Evolutionary conservation across 176 grass and related monocot genomes (phyloP).

Genomic region (Cenchrus americanus): DNA sequence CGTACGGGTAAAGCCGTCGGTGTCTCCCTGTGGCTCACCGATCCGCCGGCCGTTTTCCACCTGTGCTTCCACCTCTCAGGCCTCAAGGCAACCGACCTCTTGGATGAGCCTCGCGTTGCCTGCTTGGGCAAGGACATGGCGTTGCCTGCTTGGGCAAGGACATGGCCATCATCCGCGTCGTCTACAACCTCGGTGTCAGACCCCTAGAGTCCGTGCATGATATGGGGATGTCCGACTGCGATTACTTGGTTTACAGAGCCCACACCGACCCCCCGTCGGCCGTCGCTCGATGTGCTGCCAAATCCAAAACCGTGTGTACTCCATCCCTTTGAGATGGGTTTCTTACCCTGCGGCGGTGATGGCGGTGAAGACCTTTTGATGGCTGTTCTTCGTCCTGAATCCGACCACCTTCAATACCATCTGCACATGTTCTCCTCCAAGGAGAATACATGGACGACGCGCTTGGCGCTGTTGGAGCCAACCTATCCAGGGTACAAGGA

Average conservation of each 20-base stretch:
- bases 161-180: neutral
- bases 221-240: neutral
- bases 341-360: neutral
- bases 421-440: neutral
- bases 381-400: neutral
- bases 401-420: neutral
- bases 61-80: neutral
- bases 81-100: neutral
- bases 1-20: neutral
- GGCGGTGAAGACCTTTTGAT: neutral
- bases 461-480: neutral
- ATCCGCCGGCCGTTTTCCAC: neutral
- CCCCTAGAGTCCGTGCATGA: neutral
- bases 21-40: slow-evolving; percentile 8
- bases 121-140: neutral
- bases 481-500: rapidly evolving
- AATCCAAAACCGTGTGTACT: neutral
- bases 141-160: neutral
- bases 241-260: slow-evolving; percentile 24
- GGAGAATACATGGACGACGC: neutral
- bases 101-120: neutral
- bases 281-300: neutral
- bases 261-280: neutral
- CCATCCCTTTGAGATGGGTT: neutral
- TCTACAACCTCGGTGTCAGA: neutral